A percentile compares a stretch with the other conserved stretches of the same genome.
These are phyloP conservation scores for Colletotrichum noveboracense DNA, from an alignment of 2,329 filamentous ascomycete genomes.

Conservation along the genomic window DNA sequence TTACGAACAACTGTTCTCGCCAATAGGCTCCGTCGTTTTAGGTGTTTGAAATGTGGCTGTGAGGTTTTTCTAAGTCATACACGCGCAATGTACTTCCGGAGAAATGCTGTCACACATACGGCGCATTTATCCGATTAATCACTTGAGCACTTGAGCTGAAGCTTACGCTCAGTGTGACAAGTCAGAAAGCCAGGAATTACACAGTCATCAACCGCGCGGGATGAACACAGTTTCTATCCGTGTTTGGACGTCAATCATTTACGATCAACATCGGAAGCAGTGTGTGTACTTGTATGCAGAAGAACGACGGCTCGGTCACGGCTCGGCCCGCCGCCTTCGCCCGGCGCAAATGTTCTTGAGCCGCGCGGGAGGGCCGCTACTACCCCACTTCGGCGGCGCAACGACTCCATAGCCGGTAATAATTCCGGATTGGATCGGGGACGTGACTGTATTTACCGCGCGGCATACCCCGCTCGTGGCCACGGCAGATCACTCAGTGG, in stretches of 20 bases:
- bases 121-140: neutral
- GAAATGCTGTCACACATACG: neutral
- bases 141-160: neutral
- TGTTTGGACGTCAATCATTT: neutral
- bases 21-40: rapidly evolving
- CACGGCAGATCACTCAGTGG: neutral
- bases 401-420: neutral
- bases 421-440: neutral
- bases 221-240: neutral
- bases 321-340: neutral
- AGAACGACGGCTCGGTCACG: neutral
- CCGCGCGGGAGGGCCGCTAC: neutral
- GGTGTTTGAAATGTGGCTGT: rapidly evolving
- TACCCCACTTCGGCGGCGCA: neutral
- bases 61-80: neutral
- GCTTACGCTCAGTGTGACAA: neutral
- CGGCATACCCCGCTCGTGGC: neutral
- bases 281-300: neutral
- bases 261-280: neutral
- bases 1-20: neutral
- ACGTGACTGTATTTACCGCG: neutral
- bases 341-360: neutral
- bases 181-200: neutral
- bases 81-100: neutral
- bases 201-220: neutral